Base-by-base conservation (phyloP, 2,329 filamentous ascomycete genomes). In the Penicillium sp. region DNA sequence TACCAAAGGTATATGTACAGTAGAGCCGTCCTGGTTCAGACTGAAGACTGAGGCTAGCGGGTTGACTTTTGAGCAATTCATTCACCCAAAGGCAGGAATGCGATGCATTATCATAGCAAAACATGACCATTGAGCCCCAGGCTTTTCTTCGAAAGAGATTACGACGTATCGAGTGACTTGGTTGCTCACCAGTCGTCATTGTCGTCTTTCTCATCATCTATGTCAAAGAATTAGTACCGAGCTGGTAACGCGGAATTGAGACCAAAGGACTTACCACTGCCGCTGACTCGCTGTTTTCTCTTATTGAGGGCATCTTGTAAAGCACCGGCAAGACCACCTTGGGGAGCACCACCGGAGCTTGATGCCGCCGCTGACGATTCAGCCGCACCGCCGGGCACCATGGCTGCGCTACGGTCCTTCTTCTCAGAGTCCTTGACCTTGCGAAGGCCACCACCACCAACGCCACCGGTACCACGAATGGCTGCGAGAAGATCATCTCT, bases 251-350 rank as follows among this genome's bases (percentile, higher is more conserved):
- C 24, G 24, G 28, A 33, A 5, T 29, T 48, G 46, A 43, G 8
- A 45, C 26, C 7, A 11, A 11, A 45, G 39, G 11, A 85, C 88
- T 82, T 82, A 96, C 91, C 91, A 77, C 88, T 95, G 67, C 88
- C 85, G 72, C 88, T 88, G 66, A 96, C 91, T 77, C 95, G 95
- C 70, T 89, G 83, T 76, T 96, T 96, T 68, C 91, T 80, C 73
- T 88, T 86, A 64, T 85, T 82, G 60, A 90, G 70, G 48, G 85
- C 86, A 51, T 82, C 85, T 50, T 88, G 88, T 59, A 95, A 73
- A 41, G 89, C 90, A 72, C 86, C 88, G 24, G 89, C 88, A 78
- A 96, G 81, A 33, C 82, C 84, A 47, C 83, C 73, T 39, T 70
- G 72, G 48, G 68, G 68, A 39, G 62, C 67, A 33, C 71, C 81